Evolutionary conservation across 345 rosid genomes (phyloP).

Genomic region (Syzygium aqueum): DNA sequence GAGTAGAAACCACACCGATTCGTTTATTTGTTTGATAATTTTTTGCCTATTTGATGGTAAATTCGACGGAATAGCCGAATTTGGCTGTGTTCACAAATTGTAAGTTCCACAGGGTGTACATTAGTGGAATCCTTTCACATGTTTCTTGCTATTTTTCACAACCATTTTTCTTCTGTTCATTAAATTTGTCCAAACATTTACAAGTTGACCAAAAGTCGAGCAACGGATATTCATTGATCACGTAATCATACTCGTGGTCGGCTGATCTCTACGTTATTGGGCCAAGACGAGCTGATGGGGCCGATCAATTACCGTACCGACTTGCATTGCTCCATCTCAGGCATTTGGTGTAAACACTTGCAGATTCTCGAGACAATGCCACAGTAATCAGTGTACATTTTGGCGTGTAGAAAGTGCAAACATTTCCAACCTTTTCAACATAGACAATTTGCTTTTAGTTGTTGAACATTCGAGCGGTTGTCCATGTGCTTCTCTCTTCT

Average conservation of each 20-base stretch:
- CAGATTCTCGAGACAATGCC: not conserved
- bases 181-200: not conserved
- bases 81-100: not conserved
- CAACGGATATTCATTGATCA: not conserved
- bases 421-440: not conserved
- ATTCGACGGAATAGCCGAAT: not conserved
- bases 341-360: not conserved
- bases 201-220: not conserved
- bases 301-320: not conserved
- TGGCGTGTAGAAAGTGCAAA: not conserved
- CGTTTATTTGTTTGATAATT: not conserved
- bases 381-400: not conserved
- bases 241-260: not conserved
- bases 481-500: not conserved
- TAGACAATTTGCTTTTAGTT: not conserved
- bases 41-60: not conserved
- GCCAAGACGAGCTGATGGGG: not conserved
- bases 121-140: not conserved
- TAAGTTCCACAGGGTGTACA: not conserved
- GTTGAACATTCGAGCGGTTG: not conserved
- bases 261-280: not conserved
- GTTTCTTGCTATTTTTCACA: not conserved
- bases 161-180: not conserved
- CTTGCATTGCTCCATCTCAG: not conserved
- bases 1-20: not conserved